Percentiles rank a stretch among this genome's conserved stretches.
Evolutionary conservation across 2,329 filamentous ascomycete genomes (phyloP).

Genomic region (Chrysoporthe cubensis): DNA sequence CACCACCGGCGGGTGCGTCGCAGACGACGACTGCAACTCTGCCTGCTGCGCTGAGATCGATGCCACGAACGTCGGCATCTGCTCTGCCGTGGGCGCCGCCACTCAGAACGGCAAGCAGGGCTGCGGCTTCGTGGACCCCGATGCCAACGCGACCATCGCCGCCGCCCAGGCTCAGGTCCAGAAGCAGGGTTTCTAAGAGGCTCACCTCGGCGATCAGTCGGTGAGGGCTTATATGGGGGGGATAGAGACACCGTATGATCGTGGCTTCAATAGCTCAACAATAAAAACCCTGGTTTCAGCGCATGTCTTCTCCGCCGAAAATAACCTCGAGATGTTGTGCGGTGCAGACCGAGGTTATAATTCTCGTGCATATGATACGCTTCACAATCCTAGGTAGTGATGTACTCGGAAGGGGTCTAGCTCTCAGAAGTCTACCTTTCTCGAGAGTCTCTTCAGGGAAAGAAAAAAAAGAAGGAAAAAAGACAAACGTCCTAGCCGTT

Average conservation of each 20-base stretch:
- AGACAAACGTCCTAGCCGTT: too few species aligned
- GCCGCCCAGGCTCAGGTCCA: constrained; percentile 39
- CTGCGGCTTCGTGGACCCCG: constrained; percentile 40
- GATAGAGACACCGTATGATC: background rate
- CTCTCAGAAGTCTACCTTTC: too few species aligned
- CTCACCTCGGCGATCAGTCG: background rate
- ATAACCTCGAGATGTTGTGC: too few species aligned
- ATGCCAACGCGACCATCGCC: constrained; percentile 36
- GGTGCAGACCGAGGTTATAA: too few species aligned
- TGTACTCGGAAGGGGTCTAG: too few species aligned
- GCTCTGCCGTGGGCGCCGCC: constrained; percentile 38
- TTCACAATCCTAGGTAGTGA: too few species aligned
- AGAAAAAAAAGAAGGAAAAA: too few species aligned
- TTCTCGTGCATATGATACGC: background rate
- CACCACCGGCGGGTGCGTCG: constrained; percentile 41
- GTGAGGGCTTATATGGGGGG: background rate
- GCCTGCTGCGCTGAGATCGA: constrained; percentile 37
- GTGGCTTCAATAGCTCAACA: background rate
- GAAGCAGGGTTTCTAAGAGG: constrained; percentile 38
- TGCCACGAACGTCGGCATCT: constrained; percentile 36
- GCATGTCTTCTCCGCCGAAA: background rate
- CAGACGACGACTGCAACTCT: constrained; percentile 37
- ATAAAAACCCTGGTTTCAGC: background rate
- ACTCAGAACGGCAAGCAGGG: constrained; percentile 42
- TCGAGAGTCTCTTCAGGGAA: too few species aligned